Conservation (phyloP, 2,329 filamentous ascomycete species). For the Colletotrichum echinochloae region DNA sequence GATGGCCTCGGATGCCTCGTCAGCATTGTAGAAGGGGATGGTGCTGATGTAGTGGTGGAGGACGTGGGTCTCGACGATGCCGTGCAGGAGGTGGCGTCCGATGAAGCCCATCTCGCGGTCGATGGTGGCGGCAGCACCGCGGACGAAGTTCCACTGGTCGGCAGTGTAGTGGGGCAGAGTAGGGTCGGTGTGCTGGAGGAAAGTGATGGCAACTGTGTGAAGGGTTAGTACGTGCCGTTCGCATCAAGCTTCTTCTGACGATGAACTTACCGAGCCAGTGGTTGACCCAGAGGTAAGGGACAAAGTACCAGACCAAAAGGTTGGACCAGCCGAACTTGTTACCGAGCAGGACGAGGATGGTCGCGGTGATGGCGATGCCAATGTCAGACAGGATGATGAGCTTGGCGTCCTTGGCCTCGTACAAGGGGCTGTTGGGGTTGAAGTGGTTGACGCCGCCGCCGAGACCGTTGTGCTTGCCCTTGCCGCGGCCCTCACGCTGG, state of each 20-base stretch:
- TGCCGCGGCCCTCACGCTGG: conserved; percentile 92
- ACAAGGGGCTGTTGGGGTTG: conserved; percentile 86
- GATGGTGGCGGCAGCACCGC: conserved; percentile 93
- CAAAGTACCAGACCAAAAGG: conserved; percentile 92
- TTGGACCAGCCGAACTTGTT: conserved; percentile 86
- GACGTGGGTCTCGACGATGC: conserved; percentile 97
- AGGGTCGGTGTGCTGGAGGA: conserved; percentile 96
- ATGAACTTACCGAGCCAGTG: conserved; percentile 91
- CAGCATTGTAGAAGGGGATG: conserved; percentile 85
- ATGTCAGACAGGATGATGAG: conserved; percentile 89
- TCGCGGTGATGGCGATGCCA: conserved; percentile 74
- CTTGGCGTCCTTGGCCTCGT: conserved; percentile 90
- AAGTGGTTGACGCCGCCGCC: conserved; percentile 94
- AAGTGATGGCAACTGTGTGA: conserved; percentile 93
- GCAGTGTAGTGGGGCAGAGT: conserved; percentile 91
- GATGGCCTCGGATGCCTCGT: conserved; percentile 64
- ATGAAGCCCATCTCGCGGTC: conserved; percentile 98
- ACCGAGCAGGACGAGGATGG: conserved; percentile 75
- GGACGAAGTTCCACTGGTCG: conserved; percentile 90
- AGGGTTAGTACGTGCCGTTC: not conserved
- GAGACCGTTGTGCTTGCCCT: conserved; percentile 89
- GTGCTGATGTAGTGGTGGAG: conserved; percentile 97
- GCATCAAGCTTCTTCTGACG: not conserved
- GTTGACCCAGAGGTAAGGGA: conserved; percentile 98
- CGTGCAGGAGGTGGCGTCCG: conserved; percentile 89